Evolutionary conservation across 371 early-diverging fungal species (phyloP).

Genomic region (Mortierella sp.): DNA sequence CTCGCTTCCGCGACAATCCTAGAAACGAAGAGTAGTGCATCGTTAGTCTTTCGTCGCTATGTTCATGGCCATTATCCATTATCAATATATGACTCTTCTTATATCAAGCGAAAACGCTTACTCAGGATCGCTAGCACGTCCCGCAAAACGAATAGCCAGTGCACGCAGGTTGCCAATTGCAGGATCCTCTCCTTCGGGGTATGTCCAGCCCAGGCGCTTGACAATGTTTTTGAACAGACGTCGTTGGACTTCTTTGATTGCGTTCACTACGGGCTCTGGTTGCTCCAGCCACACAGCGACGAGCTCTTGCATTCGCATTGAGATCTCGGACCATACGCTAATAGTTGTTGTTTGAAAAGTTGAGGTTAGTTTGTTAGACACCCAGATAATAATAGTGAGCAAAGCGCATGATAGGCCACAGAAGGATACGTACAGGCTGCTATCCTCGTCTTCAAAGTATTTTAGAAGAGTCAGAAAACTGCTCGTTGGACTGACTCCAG

Average conservation of each 20-base stretch:
- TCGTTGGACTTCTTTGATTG: conserved; percentile 62
- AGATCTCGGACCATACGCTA: conserved; percentile 66
- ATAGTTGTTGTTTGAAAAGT: not conserved
- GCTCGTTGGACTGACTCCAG: conserved; percentile 68
- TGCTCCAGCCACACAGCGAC: conserved; percentile 62
- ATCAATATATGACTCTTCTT: no score
- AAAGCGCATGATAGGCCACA: not conserved
- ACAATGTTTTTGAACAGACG: conserved; percentile 68
- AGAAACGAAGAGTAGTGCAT: no score
- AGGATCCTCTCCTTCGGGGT: conserved; percentile 61
- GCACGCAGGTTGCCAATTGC: conserved; percentile 60
- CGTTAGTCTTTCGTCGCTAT: no score
- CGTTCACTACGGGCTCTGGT: conserved; percentile 59
- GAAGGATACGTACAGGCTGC: conserved; percentile 64
- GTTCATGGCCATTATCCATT: no score
- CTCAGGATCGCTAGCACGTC: conserved; percentile 60
- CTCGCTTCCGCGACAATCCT: conserved; percentile 69
- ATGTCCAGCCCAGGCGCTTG: conserved; percentile 72
- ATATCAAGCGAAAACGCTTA: conserved; percentile 5
- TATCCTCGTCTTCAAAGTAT: conserved; percentile 73
- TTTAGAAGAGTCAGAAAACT: conserved; percentile 72
- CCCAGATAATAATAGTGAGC: no score
- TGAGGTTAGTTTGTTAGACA: not conserved
- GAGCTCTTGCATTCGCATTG: not conserved
- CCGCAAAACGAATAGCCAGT: conserved; percentile 64